phyloP scores from a whole-genome alignment of 2,329 filamentous ascomycete species.

The Calonectria pseudoreteaudii region DNA sequence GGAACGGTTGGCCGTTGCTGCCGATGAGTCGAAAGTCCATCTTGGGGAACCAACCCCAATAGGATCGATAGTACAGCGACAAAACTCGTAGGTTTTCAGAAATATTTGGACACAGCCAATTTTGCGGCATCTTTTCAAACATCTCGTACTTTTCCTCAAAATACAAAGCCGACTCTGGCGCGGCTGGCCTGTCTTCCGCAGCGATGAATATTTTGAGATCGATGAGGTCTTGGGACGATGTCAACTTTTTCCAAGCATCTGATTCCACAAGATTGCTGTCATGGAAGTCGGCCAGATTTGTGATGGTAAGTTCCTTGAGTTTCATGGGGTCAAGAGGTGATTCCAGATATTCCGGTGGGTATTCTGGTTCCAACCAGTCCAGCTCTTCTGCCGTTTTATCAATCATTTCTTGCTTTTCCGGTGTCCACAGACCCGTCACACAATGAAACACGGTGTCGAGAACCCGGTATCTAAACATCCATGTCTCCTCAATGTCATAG shows the following conservation, averaged over 20 bases:
- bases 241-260: constrained; percentile 15
- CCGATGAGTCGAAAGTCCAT: constrained; percentile 46
- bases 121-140: constrained; percentile 27
- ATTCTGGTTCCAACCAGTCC: not conserved
- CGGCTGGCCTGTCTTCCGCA: not conserved
- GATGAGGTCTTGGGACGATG: not conserved
- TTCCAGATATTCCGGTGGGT: not conserved
- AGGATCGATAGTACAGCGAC: constrained; percentile 50
- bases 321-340: not conserved
- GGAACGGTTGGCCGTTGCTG: constrained; percentile 42
- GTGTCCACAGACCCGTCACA: constrained; percentile 27
- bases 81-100: constrained; percentile 47
- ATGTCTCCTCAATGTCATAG: constrained; percentile 11
- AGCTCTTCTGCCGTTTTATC: not conserved
- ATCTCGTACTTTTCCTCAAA: constrained; percentile 32
- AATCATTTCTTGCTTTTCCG: constrained; percentile 17
- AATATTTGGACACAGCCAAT: constrained; percentile 37
- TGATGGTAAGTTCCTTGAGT: constrained; percentile 23
- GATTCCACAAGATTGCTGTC: not conserved
- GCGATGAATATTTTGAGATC: constrained; percentile 22
- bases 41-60: constrained; percentile 55
- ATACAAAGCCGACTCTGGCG: not conserved
- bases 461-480: constrained; percentile 19
- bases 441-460: constrained; percentile 33
- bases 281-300: constrained; percentile 28